These are phyloP conservation scores for Solanum peruvianum DNA, from an alignment of 257 asterid genomes.

Conservation along the genomic window DNA sequence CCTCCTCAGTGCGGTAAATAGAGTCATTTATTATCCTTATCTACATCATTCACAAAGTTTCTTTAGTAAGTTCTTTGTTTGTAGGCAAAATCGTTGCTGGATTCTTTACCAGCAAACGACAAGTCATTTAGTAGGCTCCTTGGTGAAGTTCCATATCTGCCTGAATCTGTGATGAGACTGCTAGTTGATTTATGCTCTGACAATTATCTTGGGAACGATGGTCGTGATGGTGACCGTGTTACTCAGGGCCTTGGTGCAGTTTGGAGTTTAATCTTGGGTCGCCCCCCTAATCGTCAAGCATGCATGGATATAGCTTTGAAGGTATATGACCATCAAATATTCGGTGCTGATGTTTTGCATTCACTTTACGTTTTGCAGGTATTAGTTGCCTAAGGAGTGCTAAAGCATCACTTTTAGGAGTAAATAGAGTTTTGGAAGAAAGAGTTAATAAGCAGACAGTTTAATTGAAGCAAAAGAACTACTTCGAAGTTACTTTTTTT, in stretches of 20 bases:
- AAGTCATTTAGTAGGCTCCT: slow-evolving; percentile 92
- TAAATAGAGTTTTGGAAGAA: background rate
- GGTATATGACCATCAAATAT: slow-evolving; percentile 30
- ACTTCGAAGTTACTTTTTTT: background rate
- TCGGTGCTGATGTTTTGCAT: slow-evolving; percentile 1
- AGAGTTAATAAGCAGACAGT: background rate
- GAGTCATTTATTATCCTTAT: slow-evolving; percentile 3
- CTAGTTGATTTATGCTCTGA: slow-evolving; percentile 68
- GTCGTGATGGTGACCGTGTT: slow-evolving; percentile 77
- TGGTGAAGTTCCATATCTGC: slow-evolving; percentile 81
- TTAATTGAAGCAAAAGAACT: background rate
- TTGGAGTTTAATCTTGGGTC: slow-evolving; percentile 84
- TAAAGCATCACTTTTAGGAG: background rate
- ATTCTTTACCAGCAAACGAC: slow-evolving; percentile 80
- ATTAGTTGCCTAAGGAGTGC: background rate
- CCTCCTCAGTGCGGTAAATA: slow-evolving; percentile 78
- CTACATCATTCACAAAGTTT: background rate
- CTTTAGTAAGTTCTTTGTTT: slow-evolving; percentile 21
- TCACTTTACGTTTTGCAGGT: background rate
- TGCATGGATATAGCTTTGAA: slow-evolving; percentile 87
- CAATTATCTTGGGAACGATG: slow-evolving; percentile 39
- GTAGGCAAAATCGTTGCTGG: slow-evolving; percentile 73
- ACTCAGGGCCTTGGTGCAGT: slow-evolving; percentile 97
- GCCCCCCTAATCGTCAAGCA: slow-evolving; percentile 77
- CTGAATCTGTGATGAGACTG: slow-evolving; percentile 70